These are phyloP conservation scores for Dioszegia hungarica DNA, from an alignment of 768 basidiomycete species.

Conservation along the genomic window DNA sequence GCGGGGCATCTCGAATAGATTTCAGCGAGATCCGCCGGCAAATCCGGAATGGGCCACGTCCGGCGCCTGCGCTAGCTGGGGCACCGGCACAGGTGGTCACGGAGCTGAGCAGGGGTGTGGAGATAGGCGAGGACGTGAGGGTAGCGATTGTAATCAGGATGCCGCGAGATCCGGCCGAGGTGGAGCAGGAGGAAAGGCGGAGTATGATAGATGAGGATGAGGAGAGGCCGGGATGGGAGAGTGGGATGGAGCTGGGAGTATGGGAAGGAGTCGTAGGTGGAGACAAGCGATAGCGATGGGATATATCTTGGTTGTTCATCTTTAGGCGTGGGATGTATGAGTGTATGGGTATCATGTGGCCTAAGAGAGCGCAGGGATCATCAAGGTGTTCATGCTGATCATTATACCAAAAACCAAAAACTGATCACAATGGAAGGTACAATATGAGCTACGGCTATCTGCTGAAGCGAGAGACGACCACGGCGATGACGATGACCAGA, in stretches of 20 bases:
- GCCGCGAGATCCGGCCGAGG: slow-evolving; percentile 17
- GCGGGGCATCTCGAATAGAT: background rate
- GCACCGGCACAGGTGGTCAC: too few relatives aligned
- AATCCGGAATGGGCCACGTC: background rate
- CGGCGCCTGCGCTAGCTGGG: background rate
- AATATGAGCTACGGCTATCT: too few relatives aligned
- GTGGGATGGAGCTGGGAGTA: slow-evolving; percentile 40
- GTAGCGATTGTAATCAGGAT: slow-evolving; percentile 33
- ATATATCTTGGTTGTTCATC: background rate
- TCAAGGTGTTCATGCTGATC: too few relatives aligned
- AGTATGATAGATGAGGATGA: slow-evolving; percentile 14
- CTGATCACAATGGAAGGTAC: too few relatives aligned
- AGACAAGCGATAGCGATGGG: background rate
- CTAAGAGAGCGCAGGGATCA: too few relatives aligned
- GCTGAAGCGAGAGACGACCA: slow-evolving; percentile 5
- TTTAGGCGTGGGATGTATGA: too few relatives aligned
- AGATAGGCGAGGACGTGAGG: slow-evolving; percentile 17
- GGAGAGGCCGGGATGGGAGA: slow-evolving; percentile 29
- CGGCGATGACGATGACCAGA: slow-evolving; percentile 15
- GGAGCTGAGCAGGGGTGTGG: slow-evolving; percentile 11
- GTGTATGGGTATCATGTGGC: too few relatives aligned
- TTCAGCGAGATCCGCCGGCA: background rate
- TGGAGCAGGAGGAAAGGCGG: background rate
- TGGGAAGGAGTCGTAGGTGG: slow-evolving; percentile 24
- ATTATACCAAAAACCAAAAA: too few relatives aligned